These are phyloP conservation scores for Chalaropsis ovoidea DNA, from an alignment of 2,329 filamentous ascomycete species.

Conservation along the genomic window DNA sequence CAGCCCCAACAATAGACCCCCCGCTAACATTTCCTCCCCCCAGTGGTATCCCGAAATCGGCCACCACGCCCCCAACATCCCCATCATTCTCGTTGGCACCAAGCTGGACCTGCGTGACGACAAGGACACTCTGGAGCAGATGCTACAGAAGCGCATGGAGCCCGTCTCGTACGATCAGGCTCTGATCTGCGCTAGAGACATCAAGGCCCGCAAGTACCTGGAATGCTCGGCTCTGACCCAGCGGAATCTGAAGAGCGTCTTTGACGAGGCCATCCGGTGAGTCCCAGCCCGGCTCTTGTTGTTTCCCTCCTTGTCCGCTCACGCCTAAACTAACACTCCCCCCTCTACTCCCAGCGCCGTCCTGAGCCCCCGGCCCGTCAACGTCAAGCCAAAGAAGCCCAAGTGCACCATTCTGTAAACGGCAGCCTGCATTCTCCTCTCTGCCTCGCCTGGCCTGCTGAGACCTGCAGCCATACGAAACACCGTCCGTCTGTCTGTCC, in stretches of 20 bases:
- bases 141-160: slow-evolving; percentile 89
- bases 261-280: slow-evolving; percentile 95
- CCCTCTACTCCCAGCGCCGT: slow-evolving; percentile 53
- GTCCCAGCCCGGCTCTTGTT: not conserved
- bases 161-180: slow-evolving; percentile 94
- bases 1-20: too few species aligned
- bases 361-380: slow-evolving; percentile 54
- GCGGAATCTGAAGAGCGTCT: slow-evolving; percentile 94
- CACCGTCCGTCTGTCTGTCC: too few species aligned
- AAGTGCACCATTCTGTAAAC: slow-evolving; percentile 61
- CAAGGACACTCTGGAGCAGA: slow-evolving; percentile 64
- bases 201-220: slow-evolving; percentile 91
- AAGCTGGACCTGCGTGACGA: slow-evolving; percentile 95
- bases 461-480: slow-evolving; percentile 11
- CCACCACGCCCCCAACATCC: slow-evolving; percentile 88
- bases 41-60: slow-evolving; percentile 98
- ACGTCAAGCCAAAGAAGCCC: slow-evolving; percentile 50
- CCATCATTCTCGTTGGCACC: slow-evolving; percentile 92
- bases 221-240: slow-evolving; percentile 97
- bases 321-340: slow-evolving; percentile 26
- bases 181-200: slow-evolving; percentile 79
- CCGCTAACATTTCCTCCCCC: not conserved
- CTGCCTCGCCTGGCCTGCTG: not conserved
- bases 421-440: not conserved
- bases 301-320: too few species aligned